Percentiles rank a stretch among this genome's conserved stretches.
Evolutionary conservation across 2,329 filamentous ascomycete genomes (phyloP).

Genomic region (Nigrospora oryzae): DNA sequence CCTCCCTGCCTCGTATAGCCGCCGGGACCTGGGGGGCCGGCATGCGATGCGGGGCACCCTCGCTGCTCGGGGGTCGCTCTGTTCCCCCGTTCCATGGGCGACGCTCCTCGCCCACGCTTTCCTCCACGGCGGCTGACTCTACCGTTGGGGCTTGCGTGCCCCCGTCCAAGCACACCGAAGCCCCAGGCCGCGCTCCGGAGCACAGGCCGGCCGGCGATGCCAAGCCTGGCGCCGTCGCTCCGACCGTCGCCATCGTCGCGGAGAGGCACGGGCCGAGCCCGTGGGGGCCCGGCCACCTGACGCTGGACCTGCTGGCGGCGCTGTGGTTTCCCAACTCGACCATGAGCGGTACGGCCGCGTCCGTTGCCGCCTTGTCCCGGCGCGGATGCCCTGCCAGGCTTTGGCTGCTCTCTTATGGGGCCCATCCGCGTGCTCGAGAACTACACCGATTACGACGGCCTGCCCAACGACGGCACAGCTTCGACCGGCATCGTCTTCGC

Average conservation of each 20-base stretch:
- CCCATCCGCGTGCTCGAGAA: constrained; percentile 33
- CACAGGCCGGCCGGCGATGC: neutral
- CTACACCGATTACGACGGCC: constrained; percentile 29
- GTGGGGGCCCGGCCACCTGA: constrained; percentile 18
- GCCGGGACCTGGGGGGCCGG: no score
- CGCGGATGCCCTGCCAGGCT: constrained; percentile 20
- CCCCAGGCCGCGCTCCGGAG: neutral
- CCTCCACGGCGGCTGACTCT: no score
- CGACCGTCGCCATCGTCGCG: constrained; percentile 22
- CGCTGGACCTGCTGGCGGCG: constrained; percentile 17
- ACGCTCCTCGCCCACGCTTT: no score
- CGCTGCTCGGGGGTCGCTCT: no score
- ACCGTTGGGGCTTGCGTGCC: neutral
- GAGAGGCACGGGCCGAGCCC: constrained; percentile 19
- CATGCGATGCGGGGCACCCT: no score
- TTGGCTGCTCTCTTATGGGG: constrained; percentile 32
- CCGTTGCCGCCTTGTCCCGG: neutral
- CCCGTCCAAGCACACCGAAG: neutral
- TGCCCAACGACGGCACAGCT: constrained; percentile 24
- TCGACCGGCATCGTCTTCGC: constrained; percentile 34
- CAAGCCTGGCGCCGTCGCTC: constrained; percentile 15
- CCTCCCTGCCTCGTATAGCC: no score
- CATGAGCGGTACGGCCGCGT: constrained; percentile 17
- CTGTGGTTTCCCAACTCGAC: constrained; percentile 26
- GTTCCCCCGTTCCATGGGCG: no score